Conservation (phyloP, 345 rosid genomes). For the Eucalyptus cloeziana region DNA sequence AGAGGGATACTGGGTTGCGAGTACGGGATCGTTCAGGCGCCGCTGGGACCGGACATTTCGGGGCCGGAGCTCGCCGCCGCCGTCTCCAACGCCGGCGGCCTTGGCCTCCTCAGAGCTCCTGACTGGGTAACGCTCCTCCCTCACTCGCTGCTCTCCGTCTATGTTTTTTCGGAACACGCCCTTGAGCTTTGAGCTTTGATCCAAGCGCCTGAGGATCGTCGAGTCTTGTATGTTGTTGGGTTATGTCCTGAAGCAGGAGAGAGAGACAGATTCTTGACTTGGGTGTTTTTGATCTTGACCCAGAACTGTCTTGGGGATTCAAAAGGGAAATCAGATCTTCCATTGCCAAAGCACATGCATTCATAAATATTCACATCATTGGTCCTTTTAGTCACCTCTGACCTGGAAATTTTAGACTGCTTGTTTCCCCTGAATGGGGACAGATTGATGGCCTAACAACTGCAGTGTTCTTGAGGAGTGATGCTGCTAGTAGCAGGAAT, state of each 20-base stretch:
- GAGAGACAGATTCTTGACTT: not conserved
- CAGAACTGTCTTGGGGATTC: not conserved
- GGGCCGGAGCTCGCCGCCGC: conserved; percentile 91
- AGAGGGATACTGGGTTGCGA: conserved; percentile 80
- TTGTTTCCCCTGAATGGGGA: no score
- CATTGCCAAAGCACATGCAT: not conserved
- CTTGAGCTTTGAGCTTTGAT: not conserved
- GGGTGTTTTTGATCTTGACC: not conserved
- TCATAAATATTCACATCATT: not conserved
- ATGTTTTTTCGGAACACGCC: not conserved
- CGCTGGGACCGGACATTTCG: conserved; percentile 85
- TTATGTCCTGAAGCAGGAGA: not conserved
- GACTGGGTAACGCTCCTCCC: conserved; percentile 43
- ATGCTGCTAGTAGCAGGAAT: not conserved
- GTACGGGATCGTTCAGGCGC: conserved; percentile 72
- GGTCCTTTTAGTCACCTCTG: not conserved
- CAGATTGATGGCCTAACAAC: not conserved
- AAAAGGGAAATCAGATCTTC: not conserved
- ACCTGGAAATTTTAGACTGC: not conserved
- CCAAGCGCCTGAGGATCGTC: not conserved
- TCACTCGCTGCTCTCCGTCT: not conserved
- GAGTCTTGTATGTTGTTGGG: not conserved
- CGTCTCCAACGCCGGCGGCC: conserved; percentile 79
- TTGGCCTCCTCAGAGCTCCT: conserved; percentile 78
- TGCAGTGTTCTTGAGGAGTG: not conserved